Evolutionary conservation across 148 eudicot genomes (phyloP).

Genomic region (Camellia lanceoleosa): DNA sequence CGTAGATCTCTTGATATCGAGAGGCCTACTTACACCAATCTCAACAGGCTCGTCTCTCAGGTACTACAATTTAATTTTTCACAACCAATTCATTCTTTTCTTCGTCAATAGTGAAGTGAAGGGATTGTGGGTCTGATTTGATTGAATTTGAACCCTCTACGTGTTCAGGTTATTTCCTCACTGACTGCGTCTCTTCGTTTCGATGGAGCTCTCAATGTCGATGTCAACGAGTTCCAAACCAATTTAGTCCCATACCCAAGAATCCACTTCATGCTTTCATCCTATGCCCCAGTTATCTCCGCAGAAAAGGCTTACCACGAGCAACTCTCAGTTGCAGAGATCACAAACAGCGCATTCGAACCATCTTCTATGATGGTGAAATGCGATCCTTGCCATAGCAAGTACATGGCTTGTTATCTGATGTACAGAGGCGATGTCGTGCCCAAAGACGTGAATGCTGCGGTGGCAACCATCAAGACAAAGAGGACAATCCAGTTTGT

Average conservation of each 20-base stretch:
- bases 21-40: conserved; percentile 15
- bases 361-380: conserved; percentile 16
- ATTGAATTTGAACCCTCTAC: neutral
- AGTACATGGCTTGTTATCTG: conserved; percentile 17
- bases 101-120: too few relatives aligned
- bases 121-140: neutral
- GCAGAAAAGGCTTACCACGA: conserved; percentile 15
- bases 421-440: conserved; percentile 16
- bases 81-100: neutral
- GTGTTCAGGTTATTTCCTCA: conserved; percentile 12
- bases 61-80: neutral
- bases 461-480: conserved; percentile 17
- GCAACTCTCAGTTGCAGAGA: conserved; percentile 9
- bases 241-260: conserved; percentile 12
- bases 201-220: conserved; percentile 15
- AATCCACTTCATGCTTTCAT: conserved; percentile 20
- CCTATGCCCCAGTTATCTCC: conserved; percentile 6
- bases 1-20: conserved; percentile 18
- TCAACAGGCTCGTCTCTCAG: conserved; percentile 16
- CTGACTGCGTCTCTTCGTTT: conserved; percentile 14
- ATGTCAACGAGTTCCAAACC: conserved; percentile 17
- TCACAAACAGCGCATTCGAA: conserved; percentile 8
- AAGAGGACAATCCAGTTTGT: conserved; percentile 18
- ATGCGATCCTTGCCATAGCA: conserved; percentile 14
- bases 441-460: conserved; percentile 12